phyloP scores from a whole-genome alignment of 495 filamentous ascomycete species.

The Penicillium dipodomyicola region DNA sequence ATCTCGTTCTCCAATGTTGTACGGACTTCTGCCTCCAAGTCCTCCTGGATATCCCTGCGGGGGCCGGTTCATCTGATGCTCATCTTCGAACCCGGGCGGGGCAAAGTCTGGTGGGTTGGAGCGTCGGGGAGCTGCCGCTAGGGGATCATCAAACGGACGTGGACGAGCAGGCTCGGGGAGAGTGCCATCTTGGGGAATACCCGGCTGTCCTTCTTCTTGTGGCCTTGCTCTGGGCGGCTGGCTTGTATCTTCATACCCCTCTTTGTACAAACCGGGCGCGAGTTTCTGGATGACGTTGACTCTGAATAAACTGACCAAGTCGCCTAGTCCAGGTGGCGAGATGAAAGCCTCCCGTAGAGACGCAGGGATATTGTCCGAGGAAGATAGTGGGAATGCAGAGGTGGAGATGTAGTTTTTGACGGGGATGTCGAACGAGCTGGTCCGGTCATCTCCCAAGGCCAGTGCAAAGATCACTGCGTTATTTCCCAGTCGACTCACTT shows the following conservation, averaged over 20 bases:
- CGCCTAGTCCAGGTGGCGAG: conserved; percentile 60
- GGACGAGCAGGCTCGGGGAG: conserved; percentile 59
- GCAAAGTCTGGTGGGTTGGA: conserved; percentile 74
- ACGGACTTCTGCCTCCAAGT: conserved; percentile 52
- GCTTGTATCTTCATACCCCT: conserved; percentile 64
- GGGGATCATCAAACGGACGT: conserved; percentile 66
- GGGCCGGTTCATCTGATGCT: conserved; percentile 77
- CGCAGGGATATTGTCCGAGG: conserved; percentile 35
- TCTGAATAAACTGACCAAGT: conserved; percentile 67
- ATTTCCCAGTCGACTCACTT: conserved; percentile 74
- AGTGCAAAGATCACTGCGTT: conserved; percentile 82
- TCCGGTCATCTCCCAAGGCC: conserved; percentile 75
- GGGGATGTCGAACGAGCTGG: conserved; percentile 69
- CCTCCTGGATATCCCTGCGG: conserved; percentile 50
- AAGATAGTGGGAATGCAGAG: conserved; percentile 54
- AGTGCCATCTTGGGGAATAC: conserved; percentile 53
- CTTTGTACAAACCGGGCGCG: conserved; percentile 68
- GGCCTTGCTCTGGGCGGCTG: conserved; percentile 28
- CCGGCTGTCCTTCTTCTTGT: conserved; percentile 35
- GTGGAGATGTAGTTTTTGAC: conserved; percentile 73
- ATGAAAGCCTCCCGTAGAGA: conserved; percentile 71
- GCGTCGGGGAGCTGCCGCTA: conserved; percentile 58
- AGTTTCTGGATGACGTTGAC: conserved; percentile 77
- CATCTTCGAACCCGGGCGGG: conserved; percentile 90
- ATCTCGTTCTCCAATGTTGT: conserved; percentile 77